Conservation (phyloP, 2,329 filamentous ascomycete species). For the Fusarium sp. region DNA sequence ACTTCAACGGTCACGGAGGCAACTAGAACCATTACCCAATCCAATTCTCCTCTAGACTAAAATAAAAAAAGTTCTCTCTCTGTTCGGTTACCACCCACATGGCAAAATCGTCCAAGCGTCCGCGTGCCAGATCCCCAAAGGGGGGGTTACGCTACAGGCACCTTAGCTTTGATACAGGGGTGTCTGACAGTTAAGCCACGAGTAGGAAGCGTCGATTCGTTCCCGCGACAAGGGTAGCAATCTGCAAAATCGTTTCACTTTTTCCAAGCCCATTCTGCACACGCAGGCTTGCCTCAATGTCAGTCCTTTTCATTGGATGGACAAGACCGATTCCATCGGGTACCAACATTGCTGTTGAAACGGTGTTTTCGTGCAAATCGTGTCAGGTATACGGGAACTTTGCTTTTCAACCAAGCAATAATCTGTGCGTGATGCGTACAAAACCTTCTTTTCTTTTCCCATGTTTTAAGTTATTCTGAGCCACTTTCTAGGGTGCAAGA, state of each 20-base stretch:
- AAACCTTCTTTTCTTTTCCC: background rate
- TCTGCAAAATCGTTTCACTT: constrained; percentile 32
- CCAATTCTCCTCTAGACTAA: background rate
- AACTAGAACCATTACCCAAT: background rate
- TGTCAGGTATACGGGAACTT: constrained; percentile 25
- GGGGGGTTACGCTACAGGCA: constrained; percentile 2
- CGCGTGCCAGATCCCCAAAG: constrained; percentile 1
- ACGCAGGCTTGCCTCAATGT: background rate
- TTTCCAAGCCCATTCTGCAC: background rate
- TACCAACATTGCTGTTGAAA: constrained; percentile 27
- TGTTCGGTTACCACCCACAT: constrained; percentile 27
- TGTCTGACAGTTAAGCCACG: constrained; percentile 39
- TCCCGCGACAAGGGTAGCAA: constrained; percentile 21
- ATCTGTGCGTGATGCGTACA: background rate
- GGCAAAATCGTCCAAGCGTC: constrained; percentile 18
- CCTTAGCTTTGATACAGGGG: background rate
- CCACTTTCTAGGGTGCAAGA: background rate
- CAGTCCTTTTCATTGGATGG: background rate
- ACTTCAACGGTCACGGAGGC: constrained; percentile 10
- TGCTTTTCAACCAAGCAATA: background rate
- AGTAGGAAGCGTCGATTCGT: constrained; percentile 31
- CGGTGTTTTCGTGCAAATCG: constrained; percentile 12
- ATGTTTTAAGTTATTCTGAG: background rate
- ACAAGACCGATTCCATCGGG: background rate
- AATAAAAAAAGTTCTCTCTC: background rate